These are phyloP conservation scores for Miscanthus lutarioriparius DNA, from an alignment of 176 grass and related monocot genomes.

Conservation along the genomic window DNA sequence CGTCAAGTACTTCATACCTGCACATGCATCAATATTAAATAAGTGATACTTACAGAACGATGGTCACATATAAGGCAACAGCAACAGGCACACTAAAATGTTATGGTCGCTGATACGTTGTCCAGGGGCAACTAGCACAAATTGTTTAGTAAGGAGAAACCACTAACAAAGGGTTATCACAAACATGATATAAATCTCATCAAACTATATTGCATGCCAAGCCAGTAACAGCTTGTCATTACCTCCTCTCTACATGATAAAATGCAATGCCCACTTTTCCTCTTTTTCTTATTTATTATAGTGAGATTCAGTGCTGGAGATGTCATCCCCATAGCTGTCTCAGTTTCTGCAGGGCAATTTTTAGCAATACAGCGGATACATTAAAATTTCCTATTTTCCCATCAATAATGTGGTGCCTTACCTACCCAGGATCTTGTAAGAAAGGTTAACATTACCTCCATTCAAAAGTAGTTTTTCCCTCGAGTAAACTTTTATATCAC, in stretches of 20 bases:
- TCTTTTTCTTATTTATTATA: background rate
- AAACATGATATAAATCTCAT: background rate
- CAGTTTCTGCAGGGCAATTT: background rate
- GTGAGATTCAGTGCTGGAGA: background rate
- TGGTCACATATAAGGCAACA: slow-evolving; percentile 7
- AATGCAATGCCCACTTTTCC: background rate
- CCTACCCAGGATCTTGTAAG: background rate
- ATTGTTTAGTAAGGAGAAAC: background rate
- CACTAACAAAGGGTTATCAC: background rate
- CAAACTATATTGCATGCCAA: background rate
- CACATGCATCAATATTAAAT: slow-evolving; percentile 41
- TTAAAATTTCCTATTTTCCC: background rate
- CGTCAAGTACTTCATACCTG: slow-evolving; percentile 94
- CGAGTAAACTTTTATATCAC: background rate
- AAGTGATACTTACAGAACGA: slow-evolving; percentile 7
- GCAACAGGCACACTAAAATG: background rate
- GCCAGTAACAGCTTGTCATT: background rate
- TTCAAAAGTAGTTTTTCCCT: slow-evolving; percentile 9
- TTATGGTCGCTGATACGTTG: background rate
- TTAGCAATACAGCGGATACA: background rate
- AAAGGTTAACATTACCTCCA: background rate
- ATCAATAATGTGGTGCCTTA: background rate
- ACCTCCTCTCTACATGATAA: background rate
- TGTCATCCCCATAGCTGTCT: background rate
- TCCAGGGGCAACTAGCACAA: background rate